Percentiles rank a stretch among this genome's conserved stretches.
Conservation (phyloP, 2,329 filamentous ascomycete species). For the Cyanodermella asteris region DNA sequence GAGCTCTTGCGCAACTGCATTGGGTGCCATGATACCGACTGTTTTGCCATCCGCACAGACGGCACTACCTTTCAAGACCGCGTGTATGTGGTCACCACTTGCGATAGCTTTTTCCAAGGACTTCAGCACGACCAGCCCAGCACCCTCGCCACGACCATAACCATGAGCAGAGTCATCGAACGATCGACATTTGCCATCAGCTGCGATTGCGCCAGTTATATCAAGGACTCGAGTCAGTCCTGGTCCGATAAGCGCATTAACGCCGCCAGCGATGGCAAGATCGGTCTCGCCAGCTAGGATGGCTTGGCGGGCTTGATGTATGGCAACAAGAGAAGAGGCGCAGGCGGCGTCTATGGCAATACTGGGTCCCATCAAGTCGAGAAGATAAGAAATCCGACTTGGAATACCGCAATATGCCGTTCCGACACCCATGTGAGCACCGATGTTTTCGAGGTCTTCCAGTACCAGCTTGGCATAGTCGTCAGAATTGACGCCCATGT, state of each 20-base stretch:
- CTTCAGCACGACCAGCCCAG: conserved; percentile 13
- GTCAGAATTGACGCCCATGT: conserved; percentile 14
- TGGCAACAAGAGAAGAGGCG: conserved; percentile 12
- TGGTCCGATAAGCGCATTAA: conserved; percentile 15
- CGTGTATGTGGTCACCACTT: conserved; percentile 13
- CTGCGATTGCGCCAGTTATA: conserved; percentile 11
- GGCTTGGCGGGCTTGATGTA: conserved; percentile 12
- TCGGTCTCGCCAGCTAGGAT: conserved; percentile 12
- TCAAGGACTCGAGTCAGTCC: conserved; percentile 13
- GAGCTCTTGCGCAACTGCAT: conserved; percentile 11
- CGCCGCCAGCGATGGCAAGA: conserved; percentile 14
- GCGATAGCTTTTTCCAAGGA: conserved; percentile 10
- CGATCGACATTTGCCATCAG: too few species aligned
- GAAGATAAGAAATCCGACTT: conserved; percentile 14
- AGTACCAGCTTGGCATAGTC: conserved; percentile 17
- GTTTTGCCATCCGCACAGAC: conserved; percentile 15
- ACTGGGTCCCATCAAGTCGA: conserved; percentile 10
- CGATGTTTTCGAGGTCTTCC: conserved; percentile 17
- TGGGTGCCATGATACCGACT: conserved; percentile 16
- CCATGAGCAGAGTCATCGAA: too few species aligned
- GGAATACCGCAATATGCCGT: conserved; percentile 17
- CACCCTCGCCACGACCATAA: too few species aligned
- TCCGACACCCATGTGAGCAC: conserved; percentile 19
- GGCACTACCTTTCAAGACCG: conserved; percentile 12
- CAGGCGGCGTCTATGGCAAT: conserved; percentile 14